Conservation (phyloP, 192 early-diverging fungal genomes). For the Glomus cerebriforme region DNA sequence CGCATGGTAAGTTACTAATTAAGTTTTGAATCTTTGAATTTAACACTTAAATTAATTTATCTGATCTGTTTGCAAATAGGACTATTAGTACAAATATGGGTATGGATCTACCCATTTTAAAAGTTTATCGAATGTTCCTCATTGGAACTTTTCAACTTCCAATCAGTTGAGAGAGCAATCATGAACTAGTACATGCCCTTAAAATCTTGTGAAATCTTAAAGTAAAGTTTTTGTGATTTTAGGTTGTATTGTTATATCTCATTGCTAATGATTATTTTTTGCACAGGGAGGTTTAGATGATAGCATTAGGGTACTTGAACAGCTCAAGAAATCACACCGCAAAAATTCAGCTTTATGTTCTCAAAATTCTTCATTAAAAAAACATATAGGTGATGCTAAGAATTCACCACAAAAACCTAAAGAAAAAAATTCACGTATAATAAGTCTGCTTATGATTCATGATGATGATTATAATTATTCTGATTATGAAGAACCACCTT, state of each 20-base stretch:
- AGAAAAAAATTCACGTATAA: too few relatives aligned
- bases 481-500: too few relatives aligned
- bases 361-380: constrained; percentile 1
- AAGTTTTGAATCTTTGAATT: constrained; percentile 5
- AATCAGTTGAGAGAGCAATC: constrained; percentile 23
- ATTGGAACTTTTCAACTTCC: constrained; percentile 21
- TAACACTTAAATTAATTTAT: constrained; percentile 7
- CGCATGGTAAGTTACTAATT: constrained; percentile 26
- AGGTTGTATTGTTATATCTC: neutral
- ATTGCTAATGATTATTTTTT: constrained; percentile 6
- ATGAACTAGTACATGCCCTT: constrained; percentile 24
- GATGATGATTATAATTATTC: too few relatives aligned
- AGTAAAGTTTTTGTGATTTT: constrained; percentile 14
- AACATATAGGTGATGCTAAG: neutral
- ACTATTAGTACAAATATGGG: constrained; percentile 23
- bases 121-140: constrained; percentile 30
- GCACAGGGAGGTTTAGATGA: constrained; percentile 8
- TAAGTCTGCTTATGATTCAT: too few relatives aligned
- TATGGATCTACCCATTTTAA: constrained; percentile 27
- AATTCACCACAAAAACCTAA: too few relatives aligned
- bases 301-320: neutral
- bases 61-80: constrained; percentile 28
- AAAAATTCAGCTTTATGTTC: neutral
- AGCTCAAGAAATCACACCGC: constrained; percentile 8
- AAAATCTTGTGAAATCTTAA: constrained; percentile 27